Base-by-base conservation (phyloP, 306 rosid species). In the Quercus berberidifolia region DNA sequence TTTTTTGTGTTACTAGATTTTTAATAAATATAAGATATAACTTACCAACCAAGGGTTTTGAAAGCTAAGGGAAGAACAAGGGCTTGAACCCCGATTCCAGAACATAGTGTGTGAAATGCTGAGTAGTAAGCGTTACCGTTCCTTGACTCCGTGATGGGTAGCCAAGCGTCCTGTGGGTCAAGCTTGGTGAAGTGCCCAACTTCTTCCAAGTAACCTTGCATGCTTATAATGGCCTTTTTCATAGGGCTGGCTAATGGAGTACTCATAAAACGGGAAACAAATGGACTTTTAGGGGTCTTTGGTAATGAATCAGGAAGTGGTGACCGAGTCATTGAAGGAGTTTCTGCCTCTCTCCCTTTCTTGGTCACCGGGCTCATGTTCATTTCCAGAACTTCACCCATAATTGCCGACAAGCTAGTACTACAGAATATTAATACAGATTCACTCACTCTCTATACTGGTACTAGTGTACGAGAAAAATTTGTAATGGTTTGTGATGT, bases 101-200 rank as follows among this genome's bases (percentile, higher is more conserved):
- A 93, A 54, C 78, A 64, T 11, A 93, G 90, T 0, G 88, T 54
- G 25, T 93, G 97, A 83, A 89, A 91, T 1, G 96, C 88, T n/a
- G 94, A 90, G 73, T 88, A 91, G 74, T 79, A 91, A 0, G 91
- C 87, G 57, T 87, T 91, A 38, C 96, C 97, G 1, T 80, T 83
- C 23, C 96, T 84, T 4, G 91, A 91, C 78, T 91, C 86, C 0
- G 96, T 91, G 74, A 93, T 89, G 0, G 98, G 98, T 69, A 93
- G 98, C 98, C 94, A 90, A n/a, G 88, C 88, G 28, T 93, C 98
- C 38, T 83, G 98, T 3, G 84, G 89, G 18, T 91, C 88, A 26
- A 88, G 89, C 73, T 83, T 88, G 17, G 91, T 89, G 78, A 90
- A 86, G 79, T 87, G 85, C 1, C 91, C 90, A 55, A 87, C 94